Evolutionary conservation across 2,329 filamentous ascomycete genomes (phyloP).

Genomic region (Tolypocladium inflatum): DNA sequence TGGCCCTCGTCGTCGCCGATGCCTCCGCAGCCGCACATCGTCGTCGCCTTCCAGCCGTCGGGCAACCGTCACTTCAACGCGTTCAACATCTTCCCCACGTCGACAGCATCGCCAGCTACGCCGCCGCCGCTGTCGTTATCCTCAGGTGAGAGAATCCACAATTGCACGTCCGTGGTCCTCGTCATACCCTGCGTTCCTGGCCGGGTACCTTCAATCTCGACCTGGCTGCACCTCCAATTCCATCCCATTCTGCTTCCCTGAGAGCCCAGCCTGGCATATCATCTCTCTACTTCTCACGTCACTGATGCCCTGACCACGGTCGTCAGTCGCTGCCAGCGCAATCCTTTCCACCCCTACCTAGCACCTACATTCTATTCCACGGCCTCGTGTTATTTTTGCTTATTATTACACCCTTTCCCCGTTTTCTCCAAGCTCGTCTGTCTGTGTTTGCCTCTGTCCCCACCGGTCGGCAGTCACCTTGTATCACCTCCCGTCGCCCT

Average conservation of each 20-base stretch:
- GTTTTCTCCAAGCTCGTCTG: background rate
- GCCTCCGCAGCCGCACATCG: background rate
- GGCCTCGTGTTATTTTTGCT: background rate
- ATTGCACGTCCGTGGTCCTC: background rate
- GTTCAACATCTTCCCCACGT: background rate
- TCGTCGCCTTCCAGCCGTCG: background rate
- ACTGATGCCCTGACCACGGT: background rate
- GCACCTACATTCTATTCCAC: background rate
- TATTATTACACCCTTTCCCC: too few relatives aligned
- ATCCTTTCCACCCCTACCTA: too few relatives aligned
- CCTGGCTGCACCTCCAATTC: background rate
- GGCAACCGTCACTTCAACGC: background rate
- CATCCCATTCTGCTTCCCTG: too few relatives aligned
- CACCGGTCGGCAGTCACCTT: conserved; percentile 3
- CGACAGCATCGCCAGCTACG: background rate
- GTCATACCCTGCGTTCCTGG: too few relatives aligned
- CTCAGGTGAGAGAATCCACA: conserved; percentile 2
- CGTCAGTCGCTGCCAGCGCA: background rate
- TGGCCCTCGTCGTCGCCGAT: conserved; percentile 2
- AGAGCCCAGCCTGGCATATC: background rate
- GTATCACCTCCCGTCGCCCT: background rate
- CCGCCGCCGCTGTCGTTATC: background rate
- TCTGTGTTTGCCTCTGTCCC: background rate
- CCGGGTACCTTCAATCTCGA: background rate
- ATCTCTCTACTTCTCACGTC: background rate